phyloP scores from a whole-genome alignment of 2,329 filamentous ascomycete genomes.

The Furcasterigmium furcatum region DNA sequence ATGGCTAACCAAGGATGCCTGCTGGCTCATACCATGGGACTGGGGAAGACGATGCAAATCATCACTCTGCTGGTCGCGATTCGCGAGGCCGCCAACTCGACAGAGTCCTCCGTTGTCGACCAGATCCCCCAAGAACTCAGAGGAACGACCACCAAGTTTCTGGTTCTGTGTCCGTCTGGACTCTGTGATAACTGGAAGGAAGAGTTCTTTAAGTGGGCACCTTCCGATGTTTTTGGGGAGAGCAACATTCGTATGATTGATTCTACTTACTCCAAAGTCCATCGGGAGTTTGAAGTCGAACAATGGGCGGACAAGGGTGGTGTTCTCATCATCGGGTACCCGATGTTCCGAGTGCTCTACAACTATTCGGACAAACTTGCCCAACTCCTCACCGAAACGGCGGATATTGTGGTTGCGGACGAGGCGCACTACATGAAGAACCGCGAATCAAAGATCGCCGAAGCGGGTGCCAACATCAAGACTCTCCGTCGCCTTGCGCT shows the following conservation, averaged over 20 bases:
- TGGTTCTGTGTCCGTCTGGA: constrained; percentile 73
- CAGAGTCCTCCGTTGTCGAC: constrained; percentile 48
- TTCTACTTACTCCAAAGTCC: constrained; percentile 22
- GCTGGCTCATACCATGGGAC: constrained; percentile 85
- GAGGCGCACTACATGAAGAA: constrained; percentile 84
- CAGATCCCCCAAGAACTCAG: constrained; percentile 69
- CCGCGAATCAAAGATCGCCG: constrained; percentile 44
- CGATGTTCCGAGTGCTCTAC: constrained; percentile 52
- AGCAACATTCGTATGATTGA: constrained; percentile 20
- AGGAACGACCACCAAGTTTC: constrained; percentile 46
- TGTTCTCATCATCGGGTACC: constrained; percentile 73
- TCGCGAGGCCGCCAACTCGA: constrained; percentile 59
- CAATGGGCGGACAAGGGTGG: constrained; percentile 66
- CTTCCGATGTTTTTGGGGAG: constrained; percentile 19
- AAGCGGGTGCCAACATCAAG: constrained; percentile 54
- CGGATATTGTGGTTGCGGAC: constrained; percentile 77
- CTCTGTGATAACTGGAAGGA: constrained; percentile 81
- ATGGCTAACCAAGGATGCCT: constrained; percentile 72
- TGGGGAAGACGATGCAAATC: constrained; percentile 91
- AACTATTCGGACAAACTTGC: constrained; percentile 24
- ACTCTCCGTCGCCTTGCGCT: constrained; percentile 75
- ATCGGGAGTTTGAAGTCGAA: constrained; percentile 43
- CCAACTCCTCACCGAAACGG: constrained; percentile 51
- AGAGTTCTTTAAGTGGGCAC: constrained; percentile 71
- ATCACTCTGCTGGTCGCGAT: constrained; percentile 80